Conservation (phyloP, 2,329 filamentous ascomycete genomes). For the Colletotrichum somersetense region DNA sequence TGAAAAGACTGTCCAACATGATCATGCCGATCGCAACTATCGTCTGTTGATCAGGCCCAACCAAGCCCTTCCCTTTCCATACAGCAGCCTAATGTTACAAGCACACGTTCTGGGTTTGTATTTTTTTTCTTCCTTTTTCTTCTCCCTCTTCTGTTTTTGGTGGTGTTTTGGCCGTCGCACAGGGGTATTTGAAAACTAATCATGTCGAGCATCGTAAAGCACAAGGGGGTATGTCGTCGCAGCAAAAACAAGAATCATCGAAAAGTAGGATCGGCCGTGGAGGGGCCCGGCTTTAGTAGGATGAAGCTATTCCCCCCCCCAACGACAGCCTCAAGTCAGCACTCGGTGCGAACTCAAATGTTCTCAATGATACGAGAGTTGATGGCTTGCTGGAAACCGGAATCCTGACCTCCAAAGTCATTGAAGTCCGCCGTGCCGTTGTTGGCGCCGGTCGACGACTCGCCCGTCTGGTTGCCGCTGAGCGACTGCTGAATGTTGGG, state of each 20-base stretch:
- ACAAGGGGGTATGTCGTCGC: conserved; percentile 13
- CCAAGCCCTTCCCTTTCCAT: not conserved
- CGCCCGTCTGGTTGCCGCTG: conserved; percentile 53
- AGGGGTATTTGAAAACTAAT: conserved; percentile 37
- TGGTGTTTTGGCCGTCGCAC: conserved; percentile 5
- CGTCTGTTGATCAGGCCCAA: conserved; percentile 25
- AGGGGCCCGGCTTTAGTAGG: conserved; percentile 29
- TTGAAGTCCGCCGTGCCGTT: conserved; percentile 50
- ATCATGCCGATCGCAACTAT: conserved; percentile 30
- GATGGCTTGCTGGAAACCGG: conserved; percentile 82
- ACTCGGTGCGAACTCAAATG: conserved; percentile 68
- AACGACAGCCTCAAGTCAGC: conserved; percentile 40
- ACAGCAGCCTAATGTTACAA: conserved; percentile 10
- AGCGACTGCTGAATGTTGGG: conserved; percentile 57
- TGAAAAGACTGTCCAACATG: conserved; percentile 22
- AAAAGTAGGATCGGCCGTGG: conserved; percentile 13
- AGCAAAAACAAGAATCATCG: conserved; percentile 14
- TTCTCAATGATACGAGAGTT: conserved; percentile 87
- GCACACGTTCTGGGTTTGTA: conserved; percentile 17
- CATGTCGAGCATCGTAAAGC: conserved; percentile 29
- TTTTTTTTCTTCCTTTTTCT: not conserved
- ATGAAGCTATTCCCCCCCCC: conserved; percentile 40
- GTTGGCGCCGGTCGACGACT: conserved; percentile 56
- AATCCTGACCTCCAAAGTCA: conserved; percentile 67
- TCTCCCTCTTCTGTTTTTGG: not conserved